Evolutionary conservation across 345 rosid genomes (phyloP), one percentile per base, ranked within the genome.

Genomic region (Aegle marmelos): DNA sequence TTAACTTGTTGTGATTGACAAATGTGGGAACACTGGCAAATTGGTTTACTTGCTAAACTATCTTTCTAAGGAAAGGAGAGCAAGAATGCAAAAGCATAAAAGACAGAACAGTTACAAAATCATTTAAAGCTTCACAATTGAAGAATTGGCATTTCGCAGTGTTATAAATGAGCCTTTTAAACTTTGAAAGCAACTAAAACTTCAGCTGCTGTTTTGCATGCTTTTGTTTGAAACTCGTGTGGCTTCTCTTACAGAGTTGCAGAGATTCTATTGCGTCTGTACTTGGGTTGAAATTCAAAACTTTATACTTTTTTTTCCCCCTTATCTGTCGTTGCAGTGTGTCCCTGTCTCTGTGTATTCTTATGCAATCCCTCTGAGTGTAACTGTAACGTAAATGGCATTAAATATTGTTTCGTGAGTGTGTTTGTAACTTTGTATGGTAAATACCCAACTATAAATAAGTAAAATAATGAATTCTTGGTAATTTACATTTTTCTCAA

Each of bases 21-120:
- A 85, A 81, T 81, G 83, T 73, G 54, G 34, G 72, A 78, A 70
- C 22, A 25, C 39, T 41, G 71, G 30, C 45, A 63, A 77, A 74
- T 53, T 75, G 65, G 72, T 67, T 63, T 31, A 11, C 54, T 57
- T 79, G 79, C 79, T 74, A 53, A 80, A 79, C 67, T 68, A 58
- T 62, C 76, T 68, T 68, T 70, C 68, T 34, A 21, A 33, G 16
- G 70, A 72, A 59, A 72, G 33, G 22, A 4, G 30, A 72, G 76
- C 67, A 70, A 56, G 58, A 73, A 76, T 60, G n/a, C 58, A 72
- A 31, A 58, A 58, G 34, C 59, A 56, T 57, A 1, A 66, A 22
- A 7, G 16, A 17, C 58, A 61, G 21, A 45, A 28, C 80, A 28
- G 82, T 68, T 67, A 37, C 82, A 79, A 14, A 14, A 30, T 22